A percentile compares a stretch with the other conserved stretches of the same genome.
Evolutionary conservation across 345 rosid species (phyloP).

Genomic region (Eucalyptus marginata): DNA sequence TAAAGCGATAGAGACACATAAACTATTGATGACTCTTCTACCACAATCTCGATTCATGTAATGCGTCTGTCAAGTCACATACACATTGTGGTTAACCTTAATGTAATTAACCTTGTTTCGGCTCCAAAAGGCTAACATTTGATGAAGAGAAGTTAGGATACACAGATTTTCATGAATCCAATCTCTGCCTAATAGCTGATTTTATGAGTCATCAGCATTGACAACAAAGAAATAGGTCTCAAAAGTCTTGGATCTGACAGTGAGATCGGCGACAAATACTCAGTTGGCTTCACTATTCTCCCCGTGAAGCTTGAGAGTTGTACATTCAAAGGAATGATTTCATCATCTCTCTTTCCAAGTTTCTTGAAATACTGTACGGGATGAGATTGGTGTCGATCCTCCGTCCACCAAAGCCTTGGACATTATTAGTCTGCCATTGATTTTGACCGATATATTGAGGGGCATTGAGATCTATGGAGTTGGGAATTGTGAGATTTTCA

Average conservation of each 20-base stretch:
- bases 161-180: background rate
- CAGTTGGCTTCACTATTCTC: background rate
- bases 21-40: background rate
- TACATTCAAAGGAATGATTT: background rate
- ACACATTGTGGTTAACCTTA: background rate
- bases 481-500: background rate
- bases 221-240: background rate
- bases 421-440: background rate
- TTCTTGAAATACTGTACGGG: background rate
- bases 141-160: background rate
- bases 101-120: background rate
- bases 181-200: background rate
- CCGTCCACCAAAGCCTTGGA: background rate
- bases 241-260: background rate
- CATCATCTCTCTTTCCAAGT: background rate
- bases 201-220: background rate
- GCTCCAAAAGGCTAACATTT: rapidly evolving
- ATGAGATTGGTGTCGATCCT: background rate
- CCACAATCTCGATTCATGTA: background rate
- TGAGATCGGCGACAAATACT: background rate
- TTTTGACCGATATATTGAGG: background rate
- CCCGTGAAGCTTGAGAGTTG: background rate
- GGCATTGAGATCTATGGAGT: background rate
- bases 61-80: rapidly evolving
- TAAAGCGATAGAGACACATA: background rate